Evolutionary conservation across 441 rosid genomes (phyloP).

Genomic region (Erodium trifolium): DNA sequence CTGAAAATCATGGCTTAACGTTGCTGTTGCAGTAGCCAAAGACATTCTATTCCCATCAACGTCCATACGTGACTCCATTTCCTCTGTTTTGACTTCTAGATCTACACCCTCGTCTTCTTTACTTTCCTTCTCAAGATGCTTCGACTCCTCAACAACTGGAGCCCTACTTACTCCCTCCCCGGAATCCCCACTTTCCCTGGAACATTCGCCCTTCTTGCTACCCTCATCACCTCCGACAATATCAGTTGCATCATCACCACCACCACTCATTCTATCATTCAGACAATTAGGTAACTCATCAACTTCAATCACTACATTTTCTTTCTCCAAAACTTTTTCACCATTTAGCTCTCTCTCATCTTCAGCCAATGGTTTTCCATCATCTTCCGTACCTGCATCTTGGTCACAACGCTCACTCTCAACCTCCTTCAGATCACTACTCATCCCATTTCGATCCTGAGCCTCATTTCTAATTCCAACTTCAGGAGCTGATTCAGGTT

Average conservation of each 20-base stretch:
- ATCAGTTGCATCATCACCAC: conserved; percentile 26
- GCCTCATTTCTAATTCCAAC: conserved; percentile 18
- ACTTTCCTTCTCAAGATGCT: conserved; percentile 28
- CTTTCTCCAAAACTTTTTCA: conserved; percentile 22
- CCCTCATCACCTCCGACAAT: conserved; percentile 28
- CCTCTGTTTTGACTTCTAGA: conserved; percentile 37
- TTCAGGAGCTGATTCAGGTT: conserved; percentile 28
- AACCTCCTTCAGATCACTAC: conserved; percentile 19
- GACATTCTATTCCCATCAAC: conserved; percentile 26
- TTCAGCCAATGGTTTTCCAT: conserved; percentile 2
- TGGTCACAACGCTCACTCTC: conserved; percentile 24
- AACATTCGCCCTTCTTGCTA: conserved; percentile 13
- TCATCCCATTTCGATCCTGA: not conserved
- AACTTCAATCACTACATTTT: conserved; percentile 27
- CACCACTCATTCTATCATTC: conserved; percentile 21
- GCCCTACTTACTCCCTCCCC: conserved; percentile 27
- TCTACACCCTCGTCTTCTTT: conserved; percentile 31
- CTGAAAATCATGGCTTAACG: conserved; percentile 31
- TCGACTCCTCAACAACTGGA: conserved; percentile 22
- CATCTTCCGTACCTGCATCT: conserved; percentile 22
- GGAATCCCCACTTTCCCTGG: conserved; percentile 13
- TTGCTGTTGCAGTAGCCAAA: conserved; percentile 26
- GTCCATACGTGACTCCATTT: conserved; percentile 30
- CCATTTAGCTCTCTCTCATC: conserved; percentile 23
- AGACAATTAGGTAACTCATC: conserved; percentile 26